A percentile compares a stretch with the other conserved stretches of the same genome.
phyloP scores from a whole-genome alignment of 148 eudicot genomes.

The Vaccinium corymbosum region DNA sequence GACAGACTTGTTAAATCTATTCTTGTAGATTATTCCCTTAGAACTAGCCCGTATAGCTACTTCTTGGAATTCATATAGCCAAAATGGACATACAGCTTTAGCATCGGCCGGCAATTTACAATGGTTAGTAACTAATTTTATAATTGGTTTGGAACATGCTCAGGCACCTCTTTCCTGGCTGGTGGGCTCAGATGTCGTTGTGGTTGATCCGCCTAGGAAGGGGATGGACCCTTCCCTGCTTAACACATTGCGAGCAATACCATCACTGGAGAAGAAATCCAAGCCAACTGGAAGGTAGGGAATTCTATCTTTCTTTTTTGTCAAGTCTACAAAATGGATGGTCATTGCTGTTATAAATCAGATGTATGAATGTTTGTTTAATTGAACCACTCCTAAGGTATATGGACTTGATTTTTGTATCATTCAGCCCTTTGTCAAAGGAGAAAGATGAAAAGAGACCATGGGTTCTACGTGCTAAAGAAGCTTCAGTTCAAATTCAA shows the following conservation, averaged over 20 bases:
- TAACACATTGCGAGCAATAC: constrained; percentile 44
- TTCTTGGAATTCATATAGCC: not conserved
- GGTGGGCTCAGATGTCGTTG: constrained; percentile 82
- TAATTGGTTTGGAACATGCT: constrained; percentile 7
- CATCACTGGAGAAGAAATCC: constrained; percentile 46
- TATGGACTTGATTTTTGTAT: constrained; percentile 17
- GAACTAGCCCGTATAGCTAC: not conserved
- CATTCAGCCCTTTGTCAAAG: constrained; percentile 42
- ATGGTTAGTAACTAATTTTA: not conserved
- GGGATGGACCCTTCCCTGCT: constrained; percentile 79
- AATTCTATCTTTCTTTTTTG: not conserved
- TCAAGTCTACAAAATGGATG: constrained; percentile 2
- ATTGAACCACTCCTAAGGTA: not conserved
- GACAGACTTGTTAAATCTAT: not conserved
- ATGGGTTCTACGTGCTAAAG: constrained; percentile 88
- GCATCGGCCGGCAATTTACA: not conserved
- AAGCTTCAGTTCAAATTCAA: constrained; percentile 56
- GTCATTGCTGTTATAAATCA: not conserved
- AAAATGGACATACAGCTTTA: constrained; percentile 8
- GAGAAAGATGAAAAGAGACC: constrained; percentile 83
- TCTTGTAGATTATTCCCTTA: not conserved
- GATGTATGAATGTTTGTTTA: not conserved
- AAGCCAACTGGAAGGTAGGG: constrained; percentile 45
- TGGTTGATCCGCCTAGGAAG: constrained; percentile 98
- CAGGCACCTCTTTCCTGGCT: constrained; percentile 95